Conservation (phyloP, 2,329 filamentous ascomycete genomes). For the Plectosphaerella plurivora region DNA sequence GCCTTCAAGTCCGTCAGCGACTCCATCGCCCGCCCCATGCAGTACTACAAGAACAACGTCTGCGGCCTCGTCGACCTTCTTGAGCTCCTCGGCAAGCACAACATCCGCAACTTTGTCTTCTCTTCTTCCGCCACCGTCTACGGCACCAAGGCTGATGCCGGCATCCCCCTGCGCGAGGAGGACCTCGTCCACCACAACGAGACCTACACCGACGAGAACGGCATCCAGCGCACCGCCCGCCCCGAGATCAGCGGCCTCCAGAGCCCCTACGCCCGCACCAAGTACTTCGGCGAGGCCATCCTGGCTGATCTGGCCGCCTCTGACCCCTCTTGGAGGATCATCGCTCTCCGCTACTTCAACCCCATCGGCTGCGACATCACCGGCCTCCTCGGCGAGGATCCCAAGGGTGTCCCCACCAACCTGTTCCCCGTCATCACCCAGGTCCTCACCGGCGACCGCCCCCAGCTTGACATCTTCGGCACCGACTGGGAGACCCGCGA, state of each 20-base stretch:
- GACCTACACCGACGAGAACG: constrained; percentile 34
- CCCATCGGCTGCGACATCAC: constrained; percentile 63
- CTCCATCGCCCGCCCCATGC: constrained; percentile 54
- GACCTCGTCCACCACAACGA: constrained; percentile 48
- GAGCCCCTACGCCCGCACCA: constrained; percentile 62
- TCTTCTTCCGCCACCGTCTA: constrained; percentile 66
- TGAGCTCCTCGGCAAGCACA: constrained; percentile 49
- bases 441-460: constrained; percentile 50
- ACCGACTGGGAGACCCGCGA: constrained; percentile 62
- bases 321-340: constrained; percentile 58
- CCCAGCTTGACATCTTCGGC: constrained; percentile 57
- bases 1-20: constrained; percentile 64
- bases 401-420: constrained; percentile 57
- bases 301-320: constrained; percentile 56
- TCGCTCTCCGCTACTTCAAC: constrained; percentile 64
- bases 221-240: constrained; percentile 22
- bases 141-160: constrained; percentile 47
- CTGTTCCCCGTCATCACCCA: constrained; percentile 61
- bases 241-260: constrained; percentile 48
- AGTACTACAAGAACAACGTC: constrained; percentile 66
- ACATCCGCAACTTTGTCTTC: constrained; percentile 64
- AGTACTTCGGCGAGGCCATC: constrained; percentile 65
- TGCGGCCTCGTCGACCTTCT: constrained; percentile 58
- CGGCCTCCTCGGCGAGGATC: constrained; percentile 60
- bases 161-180: constrained; percentile 49